A percentile compares a stretch with the other conserved stretches of the same genome.
Evolutionary conservation across 192 early-diverging fungal species (phyloP).

Genomic region (Backusella luteola): DNA sequence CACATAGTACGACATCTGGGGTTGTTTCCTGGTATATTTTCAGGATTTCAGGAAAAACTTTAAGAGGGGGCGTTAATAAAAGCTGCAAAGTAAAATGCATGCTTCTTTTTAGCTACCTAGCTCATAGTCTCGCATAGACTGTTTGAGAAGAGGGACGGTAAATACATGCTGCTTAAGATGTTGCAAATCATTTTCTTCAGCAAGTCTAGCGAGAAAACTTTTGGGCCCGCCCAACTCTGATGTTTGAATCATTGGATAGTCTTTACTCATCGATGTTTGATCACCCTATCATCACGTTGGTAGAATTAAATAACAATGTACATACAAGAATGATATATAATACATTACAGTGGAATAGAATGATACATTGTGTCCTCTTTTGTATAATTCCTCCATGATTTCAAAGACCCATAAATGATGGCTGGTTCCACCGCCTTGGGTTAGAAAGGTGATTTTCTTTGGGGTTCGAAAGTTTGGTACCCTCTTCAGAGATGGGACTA

Average conservation of each 20-base stretch:
- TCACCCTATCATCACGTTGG: background rate
- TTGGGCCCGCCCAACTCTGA: background rate
- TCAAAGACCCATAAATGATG: conserved; percentile 23
- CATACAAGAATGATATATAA: background rate
- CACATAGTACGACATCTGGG: background rate
- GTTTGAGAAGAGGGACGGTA: background rate
- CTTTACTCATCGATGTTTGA: background rate
- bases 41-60: background rate
- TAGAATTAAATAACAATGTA: background rate
- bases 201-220: background rate
- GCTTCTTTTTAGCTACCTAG: background rate
- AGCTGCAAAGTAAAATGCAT: too few species aligned
- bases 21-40: background rate
- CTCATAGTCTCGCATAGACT: background rate
- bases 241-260: conserved; percentile 7
- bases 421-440: conserved; percentile 9
- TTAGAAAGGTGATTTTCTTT: conserved; percentile 7
- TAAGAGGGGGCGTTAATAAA: background rate
- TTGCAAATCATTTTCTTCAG: background rate
- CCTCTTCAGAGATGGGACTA: background rate
- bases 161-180: background rate
- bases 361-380: conserved; percentile 17
- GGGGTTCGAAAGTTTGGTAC: background rate
- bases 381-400: conserved; percentile 14
- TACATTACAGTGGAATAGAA: conserved; percentile 13